A percentile compares a stretch with the other conserved stretches of the same genome.
These are phyloP conservation scores for Penicillium occitanis DNA, from an alignment of 2,329 filamentous ascomycete genomes.

Conservation along the genomic window DNA sequence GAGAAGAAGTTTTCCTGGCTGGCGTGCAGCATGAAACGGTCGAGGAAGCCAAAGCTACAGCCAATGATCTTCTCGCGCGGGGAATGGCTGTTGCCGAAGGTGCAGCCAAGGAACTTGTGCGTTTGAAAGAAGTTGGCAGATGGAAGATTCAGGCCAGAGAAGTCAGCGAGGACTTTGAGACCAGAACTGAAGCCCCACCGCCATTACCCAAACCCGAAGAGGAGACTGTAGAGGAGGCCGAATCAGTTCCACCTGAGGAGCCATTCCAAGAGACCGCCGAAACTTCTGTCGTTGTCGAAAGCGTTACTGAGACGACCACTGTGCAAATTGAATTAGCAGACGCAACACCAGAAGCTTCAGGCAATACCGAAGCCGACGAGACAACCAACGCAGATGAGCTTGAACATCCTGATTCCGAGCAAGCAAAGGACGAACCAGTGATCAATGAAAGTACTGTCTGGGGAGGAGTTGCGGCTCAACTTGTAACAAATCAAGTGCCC, in stretches of 20 bases:
- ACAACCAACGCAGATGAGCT: not conserved
- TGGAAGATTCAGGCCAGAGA: conserved; percentile 82
- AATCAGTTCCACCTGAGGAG: not conserved
- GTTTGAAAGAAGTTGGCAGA: conserved; percentile 77
- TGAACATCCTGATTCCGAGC: not conserved
- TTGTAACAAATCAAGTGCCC: conserved; percentile 47
- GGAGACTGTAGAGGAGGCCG: not conserved
- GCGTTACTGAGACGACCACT: conserved; percentile 31
- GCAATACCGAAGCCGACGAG: not conserved
- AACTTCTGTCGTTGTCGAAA: conserved; percentile 18
- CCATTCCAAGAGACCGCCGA: conserved; percentile 14
- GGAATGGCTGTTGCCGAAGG: conserved; percentile 78
- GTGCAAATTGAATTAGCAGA: conserved; percentile 17
- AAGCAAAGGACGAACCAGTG: not conserved
- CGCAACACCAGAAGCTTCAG: conserved; percentile 3
- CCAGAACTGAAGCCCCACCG: conserved; percentile 50
- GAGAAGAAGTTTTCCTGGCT: conserved; percentile 73
- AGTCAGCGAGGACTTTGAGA: conserved; percentile 74
- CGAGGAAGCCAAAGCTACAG: conserved; percentile 64
- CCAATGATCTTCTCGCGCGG: conserved; percentile 68
- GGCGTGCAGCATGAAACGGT: conserved; percentile 73
- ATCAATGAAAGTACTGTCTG: conserved; percentile 48
- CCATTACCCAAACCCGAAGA: conserved; percentile 29
- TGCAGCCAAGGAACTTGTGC: conserved; percentile 74
- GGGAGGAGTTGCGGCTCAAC: conserved; percentile 55